These are phyloP conservation scores for Ophiocordyceps camponoti-leonardi DNA, from an alignment of 2,329 filamentous ascomycete genomes.

Conservation along the genomic window DNA sequence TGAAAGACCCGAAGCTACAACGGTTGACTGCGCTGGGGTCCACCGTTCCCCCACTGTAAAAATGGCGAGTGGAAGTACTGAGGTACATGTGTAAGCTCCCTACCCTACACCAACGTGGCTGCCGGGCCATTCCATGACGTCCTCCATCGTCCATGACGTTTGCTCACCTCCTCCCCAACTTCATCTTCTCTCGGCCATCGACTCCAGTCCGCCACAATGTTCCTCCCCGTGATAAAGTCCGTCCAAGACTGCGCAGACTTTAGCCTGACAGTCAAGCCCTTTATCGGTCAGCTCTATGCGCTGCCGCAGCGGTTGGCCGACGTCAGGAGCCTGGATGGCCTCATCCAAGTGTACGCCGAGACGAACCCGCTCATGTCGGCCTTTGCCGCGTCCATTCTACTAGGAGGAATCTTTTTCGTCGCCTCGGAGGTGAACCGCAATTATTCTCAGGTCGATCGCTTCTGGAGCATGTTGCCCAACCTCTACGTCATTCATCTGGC, in stretches of 20 bases:
- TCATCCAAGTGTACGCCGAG: constrained; percentile 57
- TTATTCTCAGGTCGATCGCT: constrained; percentile 89
- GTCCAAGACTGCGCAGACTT: constrained; percentile 65
- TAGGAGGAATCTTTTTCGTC: constrained; percentile 57
- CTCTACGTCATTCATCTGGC: constrained; percentile 75
- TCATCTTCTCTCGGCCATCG: not conserved
- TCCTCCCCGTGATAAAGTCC: constrained; percentile 49
- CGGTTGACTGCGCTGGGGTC: too few species aligned
- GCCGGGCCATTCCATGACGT: not conserved
- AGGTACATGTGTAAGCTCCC: too few species aligned
- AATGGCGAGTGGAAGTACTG: too few species aligned
- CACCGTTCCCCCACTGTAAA: too few species aligned
- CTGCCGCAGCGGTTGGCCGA: constrained; percentile 49
- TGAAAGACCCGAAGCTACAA: too few species aligned
- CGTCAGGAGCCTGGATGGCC: constrained; percentile 38
- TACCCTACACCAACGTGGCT: too few species aligned
- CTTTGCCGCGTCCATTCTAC: constrained; percentile 51
- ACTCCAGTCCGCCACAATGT: not conserved
- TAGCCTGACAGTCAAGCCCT: constrained; percentile 57
- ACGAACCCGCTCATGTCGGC: constrained; percentile 77
- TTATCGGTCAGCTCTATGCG: constrained; percentile 48
- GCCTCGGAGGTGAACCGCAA: constrained; percentile 77
- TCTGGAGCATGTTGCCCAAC: constrained; percentile 81
- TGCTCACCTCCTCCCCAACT: not conserved
- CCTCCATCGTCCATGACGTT: not conserved